phyloP scores from a whole-genome alignment of 257 asterid species.

The Voacanga thouarsii region DNA sequence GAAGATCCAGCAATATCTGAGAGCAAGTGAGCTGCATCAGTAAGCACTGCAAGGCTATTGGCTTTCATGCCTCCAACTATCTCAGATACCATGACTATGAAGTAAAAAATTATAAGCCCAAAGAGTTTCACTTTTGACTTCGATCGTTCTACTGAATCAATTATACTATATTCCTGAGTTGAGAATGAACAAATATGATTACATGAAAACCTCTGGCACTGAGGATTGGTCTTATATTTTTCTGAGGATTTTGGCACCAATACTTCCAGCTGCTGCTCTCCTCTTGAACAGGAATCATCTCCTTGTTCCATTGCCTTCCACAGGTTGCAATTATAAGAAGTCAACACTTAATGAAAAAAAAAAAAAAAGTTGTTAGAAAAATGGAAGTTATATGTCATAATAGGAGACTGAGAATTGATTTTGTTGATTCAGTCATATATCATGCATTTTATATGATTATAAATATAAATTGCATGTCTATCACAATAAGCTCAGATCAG shows the following conservation, averaged over 20 bases:
- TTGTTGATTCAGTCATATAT: neutral
- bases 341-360: slow-evolving; percentile 6
- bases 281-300: slow-evolving; percentile 25
- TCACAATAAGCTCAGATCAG: neutral
- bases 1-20: slow-evolving; percentile 64
- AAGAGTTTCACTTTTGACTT: slow-evolving; percentile 51
- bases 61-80: slow-evolving; percentile 67
- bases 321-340: slow-evolving; percentile 4
- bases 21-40: slow-evolving; percentile 77
- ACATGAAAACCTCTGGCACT: slow-evolving; percentile 37
- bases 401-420: neutral
- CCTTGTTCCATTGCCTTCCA: slow-evolving; percentile 48
- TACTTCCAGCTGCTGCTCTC: slow-evolving; percentile 26
- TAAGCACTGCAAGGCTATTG: slow-evolving; percentile 74
- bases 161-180: slow-evolving; percentile 30
- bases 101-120: slow-evolving; percentile 54
- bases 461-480: neutral
- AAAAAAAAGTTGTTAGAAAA: neutral
- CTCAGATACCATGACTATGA: slow-evolving; percentile 59
- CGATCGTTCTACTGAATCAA: slow-evolving; percentile 52
- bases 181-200: slow-evolving; percentile 63
- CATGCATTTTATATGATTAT: neutral
- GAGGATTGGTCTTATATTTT: slow-evolving; percentile 22
- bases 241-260: slow-evolving; percentile 19
- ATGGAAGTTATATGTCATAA: neutral